Base-by-base conservation (phyloP, 2,329 filamentous ascomycete genomes). In the Trematosphaeria pertusa region DNA sequence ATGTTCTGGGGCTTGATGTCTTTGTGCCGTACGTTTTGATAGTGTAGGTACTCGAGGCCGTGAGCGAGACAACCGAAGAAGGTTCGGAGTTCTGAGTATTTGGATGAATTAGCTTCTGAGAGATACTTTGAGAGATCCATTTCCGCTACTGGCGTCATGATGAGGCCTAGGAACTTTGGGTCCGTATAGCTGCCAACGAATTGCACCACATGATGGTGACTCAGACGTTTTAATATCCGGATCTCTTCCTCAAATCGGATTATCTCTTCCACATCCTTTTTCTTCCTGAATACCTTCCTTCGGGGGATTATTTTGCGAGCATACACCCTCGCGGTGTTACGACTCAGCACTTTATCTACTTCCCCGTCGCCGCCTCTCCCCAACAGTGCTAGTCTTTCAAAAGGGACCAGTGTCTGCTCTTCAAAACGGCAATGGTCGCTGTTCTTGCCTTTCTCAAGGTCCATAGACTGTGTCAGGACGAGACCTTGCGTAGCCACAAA, bases 1-100 rank as follows among this genome's bases (percentile, higher is more conserved):
- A 70, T 67, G 32, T 69, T 71, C 7, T 32, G 26, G 11, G 66
- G 65, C 38, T 68, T 69, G 36, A 70, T 64, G 39, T 68, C 64
- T 43, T 62, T 67, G 37, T 70, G 62, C 18, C 62, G 51, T 17
- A 66, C 50, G 3, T 53, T 52, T 11, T 56, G 32, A 8, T 43
- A 37, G 39, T 70, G 64, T 11, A 69, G 37, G 43, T 59, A 68
- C 21, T 54, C 43, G 4, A 68, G 49, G 21, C 58, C 58, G 15
- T 37, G 38, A 32, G 45, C 54, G 9, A 70, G 50, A 36, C 65
- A 67, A 22, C 59, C 63, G 51, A 67, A 68, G 43, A 60, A 67
- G 10, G 49, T 54, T 24, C 54, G 46, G 12, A 61, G 34, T 6
- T 49, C 33, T 18, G 9, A 5, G 18, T 43, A 14, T 11, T 46